Evolutionary conservation across 192 early-diverging fungal genomes (phyloP).

Genomic region (Coemansia sp.): DNA sequence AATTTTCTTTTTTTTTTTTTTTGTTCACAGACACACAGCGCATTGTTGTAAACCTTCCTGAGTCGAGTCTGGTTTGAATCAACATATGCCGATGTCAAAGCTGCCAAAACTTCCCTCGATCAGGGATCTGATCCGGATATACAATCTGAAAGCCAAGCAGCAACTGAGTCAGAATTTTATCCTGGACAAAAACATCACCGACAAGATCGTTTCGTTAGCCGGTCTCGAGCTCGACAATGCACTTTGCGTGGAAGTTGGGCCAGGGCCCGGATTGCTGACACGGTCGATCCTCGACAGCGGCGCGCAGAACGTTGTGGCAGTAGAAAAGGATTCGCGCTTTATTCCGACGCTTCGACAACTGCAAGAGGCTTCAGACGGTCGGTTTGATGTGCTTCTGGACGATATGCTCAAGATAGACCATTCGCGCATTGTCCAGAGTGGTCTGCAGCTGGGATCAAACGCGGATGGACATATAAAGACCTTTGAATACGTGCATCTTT

Average conservation of each 20-base stretch:
- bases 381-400: conserved; percentile 60
- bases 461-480: conserved; percentile 7
- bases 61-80: not conserved
- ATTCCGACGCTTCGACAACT: conserved; percentile 70
- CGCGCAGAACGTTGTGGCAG: conserved; percentile 61
- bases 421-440: conserved; percentile 50
- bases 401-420: conserved; percentile 68
- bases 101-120: conserved; percentile 67
- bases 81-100: conserved; percentile 17
- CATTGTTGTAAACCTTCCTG: too few species aligned
- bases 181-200: conserved; percentile 79
- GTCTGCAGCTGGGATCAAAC: conserved; percentile 14
- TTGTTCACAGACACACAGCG: too few species aligned
- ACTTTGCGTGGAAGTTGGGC: conserved; percentile 75
- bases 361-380: conserved; percentile 62
- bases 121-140: conserved; percentile 71
- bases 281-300: conserved; percentile 73
- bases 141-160: conserved; percentile 68
- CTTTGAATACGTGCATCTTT: conserved; percentile 57
- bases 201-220: conserved; percentile 67
- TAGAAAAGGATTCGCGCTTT: conserved; percentile 76
- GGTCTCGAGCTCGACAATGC: conserved; percentile 58
- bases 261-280: conserved; percentile 76
- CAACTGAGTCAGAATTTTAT: conserved; percentile 84
- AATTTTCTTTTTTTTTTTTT: too few species aligned